phyloP scores from a whole-genome alignment of 75 land plant species.

The Adiantum capillusveneris region DNA sequence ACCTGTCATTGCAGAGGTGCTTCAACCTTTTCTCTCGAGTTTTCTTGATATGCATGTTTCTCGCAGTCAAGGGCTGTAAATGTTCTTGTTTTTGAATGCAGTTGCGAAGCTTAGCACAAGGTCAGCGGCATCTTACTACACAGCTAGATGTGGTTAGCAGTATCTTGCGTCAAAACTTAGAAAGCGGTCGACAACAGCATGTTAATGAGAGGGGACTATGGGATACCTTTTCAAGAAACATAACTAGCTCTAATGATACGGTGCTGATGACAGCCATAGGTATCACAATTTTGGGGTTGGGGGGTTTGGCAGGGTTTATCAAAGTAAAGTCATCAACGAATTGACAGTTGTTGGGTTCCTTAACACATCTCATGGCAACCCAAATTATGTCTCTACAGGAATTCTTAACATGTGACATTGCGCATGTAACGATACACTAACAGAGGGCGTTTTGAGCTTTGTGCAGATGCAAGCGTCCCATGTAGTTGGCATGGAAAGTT shows the following conservation, averaged over 20 bases:
- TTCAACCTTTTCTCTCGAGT: no score
- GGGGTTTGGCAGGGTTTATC: neutral
- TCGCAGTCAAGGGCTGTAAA: no score
- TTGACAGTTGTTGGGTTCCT: no score
- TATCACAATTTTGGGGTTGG: slow-evolving; percentile 2
- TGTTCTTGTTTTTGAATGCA: neutral
- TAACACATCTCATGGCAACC: no score
- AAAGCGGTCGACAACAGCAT: no score
- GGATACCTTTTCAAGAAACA: neutral
- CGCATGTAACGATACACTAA: no score
- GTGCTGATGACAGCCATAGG: neutral
- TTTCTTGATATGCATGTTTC: no score
- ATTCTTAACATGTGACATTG: no score
- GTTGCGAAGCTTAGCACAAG: slow-evolving; percentile 8
- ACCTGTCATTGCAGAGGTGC: slow-evolving; percentile 8
- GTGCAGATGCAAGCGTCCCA: no score
- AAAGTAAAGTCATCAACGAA: neutral
- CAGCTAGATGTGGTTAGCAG: slow-evolving; percentile 12
- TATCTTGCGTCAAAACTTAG: neutral
- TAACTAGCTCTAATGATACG: neutral
- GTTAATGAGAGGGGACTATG: neutral
- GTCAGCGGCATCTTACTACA: slow-evolving; percentile 16
- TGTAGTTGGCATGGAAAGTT: no score
- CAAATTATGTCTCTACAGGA: no score
- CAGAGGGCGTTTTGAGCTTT: no score